Evolutionary conservation across 106 monocot species (phyloP), one percentile per base, ranked within the genome.

Genomic region (Amphibolis antarctica): DNA sequence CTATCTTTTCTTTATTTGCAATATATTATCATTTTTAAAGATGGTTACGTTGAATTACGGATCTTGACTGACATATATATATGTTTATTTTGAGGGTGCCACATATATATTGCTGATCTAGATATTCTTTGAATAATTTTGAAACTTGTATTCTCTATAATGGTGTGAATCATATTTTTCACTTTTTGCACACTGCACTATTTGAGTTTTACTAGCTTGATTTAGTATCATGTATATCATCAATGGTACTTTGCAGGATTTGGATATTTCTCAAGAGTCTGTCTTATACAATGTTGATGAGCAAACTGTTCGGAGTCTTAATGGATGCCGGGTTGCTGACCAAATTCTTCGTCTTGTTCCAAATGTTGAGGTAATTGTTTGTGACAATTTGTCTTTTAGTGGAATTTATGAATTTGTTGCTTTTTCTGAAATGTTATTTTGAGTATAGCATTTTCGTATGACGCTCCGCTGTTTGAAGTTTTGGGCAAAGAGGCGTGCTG

Each of bases 321-420:
- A 98, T 87, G 96, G 96, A 9, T 98, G 96, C 65, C 77, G 96
- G 53, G 96, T 98, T 13, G 96, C 96, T 44, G 96, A 98, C 53
- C 89, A 87, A 71, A 90, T 98, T 71, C 90, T 98, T 78, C 84
- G 90, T 3, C 82, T 90, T 73, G 86, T 98, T 60, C 96, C 96
- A 12, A 78, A 98, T 85, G 55, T 83, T 46, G 78, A 98, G 89
- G 96, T 74, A 11, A 52, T 29, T 52, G 20, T 12, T 66, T 50
- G 63, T 63, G 47, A 25, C 45, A 62, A 9, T 62, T 18, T n/a
- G n/a, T n/a, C n/a, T 56, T 53, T 3, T 52, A 13, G 12, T 21
- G 22, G 21, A 31, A n/a, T 36, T 10, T 54, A 20, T 10, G 23
- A 19, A 31, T 62, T 54, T 22, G 0, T 44, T 26, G 26, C 42